These are phyloP conservation scores for Favolaschia claudopus DNA, from an alignment of 768 basidiomycete species.

Conservation along the genomic window DNA sequence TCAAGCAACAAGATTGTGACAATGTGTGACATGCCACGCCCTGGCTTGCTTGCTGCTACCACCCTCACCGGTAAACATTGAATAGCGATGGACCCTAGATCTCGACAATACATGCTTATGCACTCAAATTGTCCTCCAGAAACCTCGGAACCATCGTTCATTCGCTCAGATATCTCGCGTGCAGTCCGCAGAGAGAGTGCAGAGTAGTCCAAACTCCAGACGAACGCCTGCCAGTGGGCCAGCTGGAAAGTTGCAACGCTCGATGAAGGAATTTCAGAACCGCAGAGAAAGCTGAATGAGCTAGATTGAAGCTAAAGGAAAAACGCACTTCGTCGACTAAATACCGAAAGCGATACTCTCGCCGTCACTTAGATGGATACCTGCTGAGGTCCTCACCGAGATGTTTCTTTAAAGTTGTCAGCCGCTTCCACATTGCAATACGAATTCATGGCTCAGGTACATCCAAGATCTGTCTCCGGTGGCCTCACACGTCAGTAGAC, in stretches of 20 bases:
- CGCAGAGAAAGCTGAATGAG: neutral
- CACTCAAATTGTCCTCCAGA: neutral
- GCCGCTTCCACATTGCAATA: no score
- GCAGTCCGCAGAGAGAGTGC: neutral
- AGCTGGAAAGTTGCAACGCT: neutral
- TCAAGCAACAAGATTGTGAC: no score
- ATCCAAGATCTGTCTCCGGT: neutral
- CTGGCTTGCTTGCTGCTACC: no score
- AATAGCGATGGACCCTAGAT: neutral
- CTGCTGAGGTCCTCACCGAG: conserved; percentile 7
- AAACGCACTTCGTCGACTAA: neutral
- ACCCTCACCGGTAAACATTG: no score
- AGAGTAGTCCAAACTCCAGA: no score
- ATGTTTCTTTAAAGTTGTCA: neutral
- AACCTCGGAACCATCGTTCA: neutral
- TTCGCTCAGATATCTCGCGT: neutral
- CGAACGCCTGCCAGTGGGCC: no score
- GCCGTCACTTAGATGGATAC: conserved; percentile 6
- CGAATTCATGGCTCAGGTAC: no score
- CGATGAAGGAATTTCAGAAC: neutral
- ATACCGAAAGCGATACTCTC: neutral
- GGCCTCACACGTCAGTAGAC: neutral
- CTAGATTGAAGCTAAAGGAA: no score
- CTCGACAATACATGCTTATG: neutral
- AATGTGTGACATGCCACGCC: no score